Evolutionary conservation across 352 stramenopile species (phyloP), one percentile per base, ranked within the genome.

Genomic region (Phytophthora meadii): DNA sequence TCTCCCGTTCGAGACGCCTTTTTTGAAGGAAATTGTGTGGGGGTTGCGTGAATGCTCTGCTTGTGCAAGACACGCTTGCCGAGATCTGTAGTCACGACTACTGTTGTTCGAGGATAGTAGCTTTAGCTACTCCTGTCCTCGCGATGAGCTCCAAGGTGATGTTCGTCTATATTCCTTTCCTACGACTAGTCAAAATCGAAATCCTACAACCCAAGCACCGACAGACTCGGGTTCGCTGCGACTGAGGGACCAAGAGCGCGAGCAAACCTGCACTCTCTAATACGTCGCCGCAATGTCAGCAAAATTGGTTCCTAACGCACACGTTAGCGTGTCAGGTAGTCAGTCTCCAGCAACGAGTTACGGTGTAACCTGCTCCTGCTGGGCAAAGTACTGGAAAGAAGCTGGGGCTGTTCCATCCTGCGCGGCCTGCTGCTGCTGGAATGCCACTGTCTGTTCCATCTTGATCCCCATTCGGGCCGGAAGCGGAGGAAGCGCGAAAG

Each of bases 91-190:
- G 30, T 11, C 30, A 34, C 30, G 30, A 3, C 30, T 34, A 8
- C 12, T 7, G 30, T 34, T 19, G 37, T 22, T 42, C 37, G 37
- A 22, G 37, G 37, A 22, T 15, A 5, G n/a, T 8, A 36, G 30
- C 1, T 22, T 34, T 8, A n/a, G 37, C 11, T 42, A 22, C 37
- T n/a, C 17, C 54, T 30, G 30, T 37, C 30, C 19, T 46, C 42
- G 53, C 15, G 44, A 63, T 17, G 45, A 57, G 52, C 42, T 54
- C 59, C 50, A 68, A 58, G 53, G 46, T 53, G 53, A 54, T 68
- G 58, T 53, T 68, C 58, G 58, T 72, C 65, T 72, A 68, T 72
- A 61, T 72, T 68, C 45, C 58, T 64, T 51, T 44, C 64, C 47
- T 72, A 64, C 56, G 51, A 64, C 57, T 64, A 72, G 56, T 59